Conservation (phyloP, 257 asterid species). For the Solanum ossicruentum region DNA sequence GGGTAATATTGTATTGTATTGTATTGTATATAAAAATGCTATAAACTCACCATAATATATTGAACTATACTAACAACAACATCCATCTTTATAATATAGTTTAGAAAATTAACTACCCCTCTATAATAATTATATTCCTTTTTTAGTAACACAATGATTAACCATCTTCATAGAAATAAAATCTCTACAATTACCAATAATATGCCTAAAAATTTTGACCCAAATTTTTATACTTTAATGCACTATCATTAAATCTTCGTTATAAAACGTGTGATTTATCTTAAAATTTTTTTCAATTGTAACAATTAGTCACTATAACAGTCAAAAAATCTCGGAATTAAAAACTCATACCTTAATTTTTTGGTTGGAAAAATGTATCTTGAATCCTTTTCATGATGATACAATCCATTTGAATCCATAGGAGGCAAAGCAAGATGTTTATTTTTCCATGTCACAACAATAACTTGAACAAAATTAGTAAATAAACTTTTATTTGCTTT, state of each 20-base stretch:
- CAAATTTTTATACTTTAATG: neutral
- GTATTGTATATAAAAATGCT: no score
- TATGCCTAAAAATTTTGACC: neutral
- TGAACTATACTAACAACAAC: neutral
- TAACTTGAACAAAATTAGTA: conserved; percentile 37
- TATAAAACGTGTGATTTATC: no score
- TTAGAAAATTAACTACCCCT: neutral
- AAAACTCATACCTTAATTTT: conserved; percentile 27
- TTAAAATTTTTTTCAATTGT: neutral
- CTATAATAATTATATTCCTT: neutral
- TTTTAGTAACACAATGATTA: neutral
- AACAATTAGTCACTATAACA: neutral
- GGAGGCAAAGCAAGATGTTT: conserved; percentile 16
- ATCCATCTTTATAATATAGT: no score
- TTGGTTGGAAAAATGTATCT: conserved; percentile 22
- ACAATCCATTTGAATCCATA: conserved; percentile 4
- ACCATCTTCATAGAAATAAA: neutral
- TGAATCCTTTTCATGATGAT: conserved; percentile 19
- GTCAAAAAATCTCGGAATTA: neutral
- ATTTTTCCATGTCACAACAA: conserved; percentile 39
- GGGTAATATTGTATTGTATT: no score
- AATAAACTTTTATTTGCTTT: conserved; percentile 42
- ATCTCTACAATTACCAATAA: neutral
- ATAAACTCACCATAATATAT: neutral
- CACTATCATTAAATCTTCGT: neutral